These are phyloP conservation scores for Heterobasidion occidentale DNA, from an alignment of 1,284 basidiomycete genomes.

Conservation along the genomic window DNA sequence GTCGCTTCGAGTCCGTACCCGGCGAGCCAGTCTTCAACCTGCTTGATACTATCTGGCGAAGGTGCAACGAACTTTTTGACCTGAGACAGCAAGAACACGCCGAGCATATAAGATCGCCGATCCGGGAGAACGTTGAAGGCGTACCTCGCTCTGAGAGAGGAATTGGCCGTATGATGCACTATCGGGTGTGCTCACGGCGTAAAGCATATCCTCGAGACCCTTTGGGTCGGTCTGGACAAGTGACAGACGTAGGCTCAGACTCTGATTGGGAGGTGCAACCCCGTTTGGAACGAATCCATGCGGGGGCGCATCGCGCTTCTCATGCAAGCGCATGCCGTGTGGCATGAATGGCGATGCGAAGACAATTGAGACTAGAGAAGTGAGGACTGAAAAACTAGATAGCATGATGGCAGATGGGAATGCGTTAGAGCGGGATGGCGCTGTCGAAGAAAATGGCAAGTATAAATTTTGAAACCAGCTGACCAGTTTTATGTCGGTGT, in stretches of 20 bases:
- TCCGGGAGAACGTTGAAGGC: background rate
- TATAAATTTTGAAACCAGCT: no score
- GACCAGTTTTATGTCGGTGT: no score
- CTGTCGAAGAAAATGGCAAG: no score
- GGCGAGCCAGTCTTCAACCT: slow-evolving; percentile 29
- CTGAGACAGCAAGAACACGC: slow-evolving; percentile 6
- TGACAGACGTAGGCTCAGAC: slow-evolving; percentile 25
- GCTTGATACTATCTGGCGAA: slow-evolving; percentile 20
- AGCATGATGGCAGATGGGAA: no score
- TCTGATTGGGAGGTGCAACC: slow-evolving; percentile 17
- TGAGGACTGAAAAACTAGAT: background rate
- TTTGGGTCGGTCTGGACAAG: slow-evolving; percentile 24
- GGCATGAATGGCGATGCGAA: background rate
- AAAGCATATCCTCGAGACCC: slow-evolving; percentile 26
- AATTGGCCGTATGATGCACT: slow-evolving; percentile 19
- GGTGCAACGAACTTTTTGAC: slow-evolving; percentile 8
- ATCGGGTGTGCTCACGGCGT: slow-evolving; percentile 17
- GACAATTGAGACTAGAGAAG: background rate
- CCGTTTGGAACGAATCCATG: slow-evolving; percentile 20
- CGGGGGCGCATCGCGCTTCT: slow-evolving; percentile 17
- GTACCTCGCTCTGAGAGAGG: slow-evolving; percentile 21
- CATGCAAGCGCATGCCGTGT: slow-evolving; percentile 19
- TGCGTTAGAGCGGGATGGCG: no score
- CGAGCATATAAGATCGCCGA: background rate
- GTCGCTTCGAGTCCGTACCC: slow-evolving; percentile 26